These are phyloP conservation scores for Gaertneriomyces sp. DNA, from an alignment of 192 early-diverging fungal species.

Conservation along the genomic window DNA sequence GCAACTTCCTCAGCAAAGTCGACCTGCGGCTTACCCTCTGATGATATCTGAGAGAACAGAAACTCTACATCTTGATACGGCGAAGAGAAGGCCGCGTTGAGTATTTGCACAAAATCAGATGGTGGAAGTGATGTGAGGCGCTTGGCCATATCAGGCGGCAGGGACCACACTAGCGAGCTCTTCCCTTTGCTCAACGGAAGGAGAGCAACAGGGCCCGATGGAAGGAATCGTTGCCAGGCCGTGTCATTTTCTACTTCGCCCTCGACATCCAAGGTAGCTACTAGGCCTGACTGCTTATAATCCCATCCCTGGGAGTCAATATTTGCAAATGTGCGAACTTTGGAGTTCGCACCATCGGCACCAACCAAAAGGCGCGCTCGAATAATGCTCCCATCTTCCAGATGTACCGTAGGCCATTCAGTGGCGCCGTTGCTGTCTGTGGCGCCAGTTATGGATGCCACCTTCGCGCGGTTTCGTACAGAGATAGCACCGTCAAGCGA, in stretches of 20 bases:
- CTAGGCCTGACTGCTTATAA: constrained; percentile 81
- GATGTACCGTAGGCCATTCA: constrained; percentile 72
- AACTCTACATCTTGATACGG: constrained; percentile 69
- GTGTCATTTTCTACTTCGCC: constrained; percentile 50
- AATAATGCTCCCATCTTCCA: constrained; percentile 64
- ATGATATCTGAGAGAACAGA: constrained; percentile 56
- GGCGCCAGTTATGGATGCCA: constrained; percentile 49
- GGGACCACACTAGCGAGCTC: constrained; percentile 89
- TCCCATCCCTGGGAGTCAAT: constrained; percentile 85
- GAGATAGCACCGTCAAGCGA: constrained; percentile 42
- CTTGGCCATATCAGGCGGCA: constrained; percentile 59
- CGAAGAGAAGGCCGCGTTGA: constrained; percentile 80
- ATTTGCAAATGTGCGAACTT: constrained; percentile 74
- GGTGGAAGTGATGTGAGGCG: constrained; percentile 60
- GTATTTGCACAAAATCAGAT: constrained; percentile 59
- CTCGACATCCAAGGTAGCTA: constrained; percentile 71
- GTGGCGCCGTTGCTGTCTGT: constrained; percentile 16
- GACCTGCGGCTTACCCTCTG: constrained; percentile 35
- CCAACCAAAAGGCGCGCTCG: constrained; percentile 80
- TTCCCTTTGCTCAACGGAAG: constrained; percentile 65
- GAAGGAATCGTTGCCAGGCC: constrained; percentile 93
- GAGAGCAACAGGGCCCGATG: constrained; percentile 88
- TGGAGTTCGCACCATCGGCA: constrained; percentile 84
- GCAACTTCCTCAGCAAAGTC: constrained; percentile 55
- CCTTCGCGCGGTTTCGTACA: constrained; percentile 67